Base-by-base conservation (phyloP, 805 yeast genomes). In the Spathaspora gorwiae region DNA sequence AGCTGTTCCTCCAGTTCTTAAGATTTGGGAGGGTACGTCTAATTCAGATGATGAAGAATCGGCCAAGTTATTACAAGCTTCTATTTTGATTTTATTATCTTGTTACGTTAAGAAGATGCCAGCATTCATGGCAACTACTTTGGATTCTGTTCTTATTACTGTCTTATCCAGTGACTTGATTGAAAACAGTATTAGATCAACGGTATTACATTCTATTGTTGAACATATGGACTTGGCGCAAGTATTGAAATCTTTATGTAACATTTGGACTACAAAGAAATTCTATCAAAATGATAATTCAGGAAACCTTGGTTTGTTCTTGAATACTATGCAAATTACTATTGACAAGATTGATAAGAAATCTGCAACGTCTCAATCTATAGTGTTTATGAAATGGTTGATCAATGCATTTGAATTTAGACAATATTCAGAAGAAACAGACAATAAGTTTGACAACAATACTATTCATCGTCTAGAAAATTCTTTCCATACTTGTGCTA, bases 91-190 rank as follows among this genome's bases (percentile, higher is more conserved):
- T 32, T 70, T 92, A 38, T 73, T 87, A 45, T 81, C 96, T 6
- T 78, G 90, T 37, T 72, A 88, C 56, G 69, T 90, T 41, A 87
- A 84, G 64, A 81, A 87, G 54, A 82, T 94, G 52, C 97, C 99
- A 32, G 83, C 87, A 9, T 92, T 92, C 60, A 76, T 92, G 65
- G 70, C 80, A 36, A 80, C 92, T 3, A 82, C 81, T 53, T 68
- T 89, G 55, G 76, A 73, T 43, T 81, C 81, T 32, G 77, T 89
- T 37, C 66, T 90, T 42, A 66, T 70, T 39, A 71, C 83, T 5
- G 68, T 86, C 27, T 76, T 86, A 50, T 68, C 66, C 42, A 80
- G 87, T 30, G 72, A 75, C 40, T 70, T 66, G 26, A 84, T 89
- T 41, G 78, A 87, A 10, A 78, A 75, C 39, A 60, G 76, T 6